Conservation (phyloP, 306 rosid species). For the Begonia masoniana region DNA sequence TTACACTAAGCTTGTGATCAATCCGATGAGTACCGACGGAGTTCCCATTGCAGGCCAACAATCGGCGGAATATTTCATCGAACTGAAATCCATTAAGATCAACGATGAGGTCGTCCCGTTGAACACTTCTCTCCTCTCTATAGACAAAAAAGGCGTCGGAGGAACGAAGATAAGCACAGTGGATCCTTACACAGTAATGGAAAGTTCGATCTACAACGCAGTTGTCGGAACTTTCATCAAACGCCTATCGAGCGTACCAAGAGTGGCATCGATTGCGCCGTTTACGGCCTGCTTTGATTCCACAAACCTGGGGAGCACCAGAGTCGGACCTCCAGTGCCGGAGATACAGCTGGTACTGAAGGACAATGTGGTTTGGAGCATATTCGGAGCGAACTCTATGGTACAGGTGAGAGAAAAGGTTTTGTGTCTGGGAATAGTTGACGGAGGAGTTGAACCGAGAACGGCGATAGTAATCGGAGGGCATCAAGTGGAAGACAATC, state of each 20-base stretch:
- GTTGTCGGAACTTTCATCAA: slow-evolving; percentile 23
- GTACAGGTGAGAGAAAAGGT: slow-evolving; percentile 22
- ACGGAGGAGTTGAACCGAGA: slow-evolving; percentile 28
- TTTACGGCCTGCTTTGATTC: slow-evolving; percentile 32
- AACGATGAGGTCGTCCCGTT: slow-evolving; percentile 11
- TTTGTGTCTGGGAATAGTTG: slow-evolving; percentile 50
- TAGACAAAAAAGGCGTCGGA: slow-evolving; percentile 27
- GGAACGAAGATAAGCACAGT: slow-evolving; percentile 55
- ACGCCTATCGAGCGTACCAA: slow-evolving; percentile 1
- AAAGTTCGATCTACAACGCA: slow-evolving; percentile 37
- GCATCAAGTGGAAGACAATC: slow-evolving; percentile 42
- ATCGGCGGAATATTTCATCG: slow-evolving; percentile 40
- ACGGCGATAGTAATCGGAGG: slow-evolving; percentile 46
- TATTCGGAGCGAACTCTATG: slow-evolving; percentile 56
- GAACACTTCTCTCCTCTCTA: slow-evolving; percentile 26
- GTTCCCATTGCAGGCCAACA: slow-evolving; percentile 14
- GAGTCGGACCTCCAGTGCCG: slow-evolving; percentile 43
- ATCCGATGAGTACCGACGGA: slow-evolving; percentile 19
- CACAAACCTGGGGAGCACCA: slow-evolving; percentile 11
- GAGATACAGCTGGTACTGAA: slow-evolving; percentile 32
- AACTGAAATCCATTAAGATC: slow-evolving; percentile 31
- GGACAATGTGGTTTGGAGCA: slow-evolving; percentile 28
- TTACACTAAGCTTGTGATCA: slow-evolving; percentile 25
- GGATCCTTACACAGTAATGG: slow-evolving; percentile 38
- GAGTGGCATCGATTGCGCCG: slow-evolving; percentile 32